Percentiles rank a stretch among this genome's conserved stretches.
Evolutionary conservation across 1,139 yeast genomes (phyloP).

Genomic region (Kodamaea arcana): DNA sequence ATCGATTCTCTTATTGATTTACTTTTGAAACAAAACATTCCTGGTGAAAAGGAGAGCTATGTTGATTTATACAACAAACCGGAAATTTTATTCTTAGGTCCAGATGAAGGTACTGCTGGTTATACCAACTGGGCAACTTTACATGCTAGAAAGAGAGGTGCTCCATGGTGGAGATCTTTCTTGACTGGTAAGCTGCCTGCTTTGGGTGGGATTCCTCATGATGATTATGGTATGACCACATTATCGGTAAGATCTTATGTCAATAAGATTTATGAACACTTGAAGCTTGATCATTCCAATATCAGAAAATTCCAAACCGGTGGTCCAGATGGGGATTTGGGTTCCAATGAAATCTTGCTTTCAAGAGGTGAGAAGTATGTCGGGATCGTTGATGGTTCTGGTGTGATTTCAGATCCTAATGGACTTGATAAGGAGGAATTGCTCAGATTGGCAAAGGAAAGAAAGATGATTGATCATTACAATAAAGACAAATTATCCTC

Average conservation of each 20-base stretch:
- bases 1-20: slow-evolving; percentile 88
- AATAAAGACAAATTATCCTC: slow-evolving; percentile 64
- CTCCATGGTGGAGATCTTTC: slow-evolving; percentile 99
- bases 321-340: slow-evolving; percentile 98
- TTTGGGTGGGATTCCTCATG: slow-evolving; percentile 97
- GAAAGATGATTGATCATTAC: slow-evolving; percentile 72
- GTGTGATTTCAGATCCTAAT: slow-evolving; percentile 86
- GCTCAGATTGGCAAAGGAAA: slow-evolving; percentile 67
- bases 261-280: slow-evolving; percentile 80
- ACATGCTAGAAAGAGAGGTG: slow-evolving; percentile 90
- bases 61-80: slow-evolving; percentile 81
- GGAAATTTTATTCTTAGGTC: slow-evolving; percentile 94
- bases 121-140: slow-evolving; percentile 98
- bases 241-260: slow-evolving; percentile 91
- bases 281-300: slow-evolving; percentile 50
- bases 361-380: slow-evolving; percentile 80
- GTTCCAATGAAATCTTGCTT: slow-evolving; percentile 87
- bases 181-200: slow-evolving; percentile 92
- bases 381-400: slow-evolving; percentile 92
- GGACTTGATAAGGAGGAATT: slow-evolving; percentile 84
- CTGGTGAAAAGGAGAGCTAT: slow-evolving; percentile 78
- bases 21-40: slow-evolving; percentile 66
- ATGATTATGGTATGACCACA: slow-evolving; percentile 97
- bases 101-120: slow-evolving; percentile 97
- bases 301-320: slow-evolving; percentile 91